phyloP scores from a whole-genome alignment of 1,284 basidiomycete genomes.

The Coriolopsis trogii region DNA sequence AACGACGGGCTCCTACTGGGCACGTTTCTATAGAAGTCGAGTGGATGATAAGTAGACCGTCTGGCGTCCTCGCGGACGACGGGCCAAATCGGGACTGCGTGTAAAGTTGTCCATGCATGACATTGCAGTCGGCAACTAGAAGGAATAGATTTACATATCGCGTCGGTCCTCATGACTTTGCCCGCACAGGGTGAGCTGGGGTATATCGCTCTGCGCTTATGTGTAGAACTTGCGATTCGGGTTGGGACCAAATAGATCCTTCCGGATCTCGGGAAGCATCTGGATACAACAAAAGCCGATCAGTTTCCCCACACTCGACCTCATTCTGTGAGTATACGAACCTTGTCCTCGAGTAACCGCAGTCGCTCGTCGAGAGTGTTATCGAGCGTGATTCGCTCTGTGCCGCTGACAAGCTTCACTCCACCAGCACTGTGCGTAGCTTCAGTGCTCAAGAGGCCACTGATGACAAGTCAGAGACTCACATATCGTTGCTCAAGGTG shows the following conservation, averaged over 20 bases:
- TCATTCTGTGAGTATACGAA: slow-evolving; percentile 41
- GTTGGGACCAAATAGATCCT: slow-evolving; percentile 84
- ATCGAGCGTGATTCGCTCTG: slow-evolving; percentile 82
- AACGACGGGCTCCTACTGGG: too few relatives aligned
- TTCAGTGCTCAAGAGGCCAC: not conserved
- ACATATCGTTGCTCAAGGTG: slow-evolving; percentile 75
- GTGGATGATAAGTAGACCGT: too few relatives aligned
- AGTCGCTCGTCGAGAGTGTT: slow-evolving; percentile 92
- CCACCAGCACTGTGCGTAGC: slow-evolving; percentile 72
- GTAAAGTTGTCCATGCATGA: not conserved
- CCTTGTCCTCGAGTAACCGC: slow-evolving; percentile 85
- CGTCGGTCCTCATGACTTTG: slow-evolving; percentile 11
- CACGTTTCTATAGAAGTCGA: too few relatives aligned
- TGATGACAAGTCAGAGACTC: slow-evolving; percentile 29
- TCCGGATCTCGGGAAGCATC: slow-evolving; percentile 93
- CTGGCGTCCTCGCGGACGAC: too few relatives aligned
- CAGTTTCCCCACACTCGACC: not conserved
- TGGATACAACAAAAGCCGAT: slow-evolving; percentile 32
- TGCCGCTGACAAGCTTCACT: slow-evolving; percentile 73
- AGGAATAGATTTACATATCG: slow-evolving; percentile 18
- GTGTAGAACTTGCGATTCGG: slow-evolving; percentile 87
- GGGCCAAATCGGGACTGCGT: too few relatives aligned
- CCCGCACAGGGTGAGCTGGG: slow-evolving; percentile 13
- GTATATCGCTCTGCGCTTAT: slow-evolving; percentile 33
- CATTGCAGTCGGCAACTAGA: not conserved